A percentile compares a stretch with the other conserved stretches of the same genome.
Evolutionary conservation across 306 rosid genomes (phyloP).

Genomic region (Luffa acutangula): DNA sequence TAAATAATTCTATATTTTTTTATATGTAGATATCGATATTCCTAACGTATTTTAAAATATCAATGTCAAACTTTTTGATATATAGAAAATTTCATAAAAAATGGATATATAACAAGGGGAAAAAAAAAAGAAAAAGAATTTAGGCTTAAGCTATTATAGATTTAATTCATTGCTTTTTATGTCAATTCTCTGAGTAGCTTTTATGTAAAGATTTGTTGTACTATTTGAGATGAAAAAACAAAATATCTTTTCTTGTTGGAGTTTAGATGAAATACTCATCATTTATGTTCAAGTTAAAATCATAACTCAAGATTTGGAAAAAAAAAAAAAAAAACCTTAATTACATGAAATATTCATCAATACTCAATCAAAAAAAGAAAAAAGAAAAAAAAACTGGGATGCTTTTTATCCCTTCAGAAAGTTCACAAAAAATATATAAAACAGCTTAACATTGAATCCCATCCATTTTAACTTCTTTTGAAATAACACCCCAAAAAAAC

Average conservation of each 20-base stretch:
- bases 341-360: background rate
- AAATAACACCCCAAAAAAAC: background rate
- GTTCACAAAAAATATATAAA: background rate
- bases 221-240: background rate
- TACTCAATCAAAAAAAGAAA: background rate
- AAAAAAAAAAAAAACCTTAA: background rate
- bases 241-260: background rate
- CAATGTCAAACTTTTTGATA: too few relatives aligned
- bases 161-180: too few relatives aligned
- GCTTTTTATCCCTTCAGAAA: too few relatives aligned
- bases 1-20: too few relatives aligned
- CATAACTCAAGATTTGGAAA: background rate
- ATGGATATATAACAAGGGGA: too few relatives aligned
- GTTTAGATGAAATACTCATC: background rate
- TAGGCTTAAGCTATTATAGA: background rate
- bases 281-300: background rate
- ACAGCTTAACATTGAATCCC: background rate
- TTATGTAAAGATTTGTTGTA: background rate
- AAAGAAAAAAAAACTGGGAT: background rate
- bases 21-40: too few relatives aligned
- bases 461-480: background rate
- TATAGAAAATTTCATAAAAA: too few relatives aligned
- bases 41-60: too few relatives aligned
- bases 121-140: too few relatives aligned
- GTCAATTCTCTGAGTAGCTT: background rate